Evolutionary conservation across 176 grass and related monocot genomes (phyloP).

Genomic region (Panicum miliaceum): DNA sequence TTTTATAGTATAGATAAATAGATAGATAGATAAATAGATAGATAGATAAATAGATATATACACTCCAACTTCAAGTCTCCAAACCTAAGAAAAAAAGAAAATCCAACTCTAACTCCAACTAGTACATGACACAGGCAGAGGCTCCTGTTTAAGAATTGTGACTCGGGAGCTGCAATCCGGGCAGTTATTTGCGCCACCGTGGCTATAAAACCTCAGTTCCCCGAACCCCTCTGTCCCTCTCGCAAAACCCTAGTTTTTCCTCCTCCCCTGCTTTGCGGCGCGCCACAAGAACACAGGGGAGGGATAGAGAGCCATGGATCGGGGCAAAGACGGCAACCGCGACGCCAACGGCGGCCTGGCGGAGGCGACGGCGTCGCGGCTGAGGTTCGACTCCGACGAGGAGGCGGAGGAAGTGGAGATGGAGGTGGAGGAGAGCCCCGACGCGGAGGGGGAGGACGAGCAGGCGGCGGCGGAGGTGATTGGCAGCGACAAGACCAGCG

Average conservation of each 20-base stretch:
- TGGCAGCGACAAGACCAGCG: slow-evolving; percentile 88
- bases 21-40: no score
- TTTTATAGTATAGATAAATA: no score
- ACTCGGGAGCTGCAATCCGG: not conserved
- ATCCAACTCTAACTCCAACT: not conserved
- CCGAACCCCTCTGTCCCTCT: not conserved
- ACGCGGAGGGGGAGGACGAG: slow-evolving; percentile 21
- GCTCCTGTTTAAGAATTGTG: not conserved
- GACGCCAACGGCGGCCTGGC: slow-evolving; percentile 54
- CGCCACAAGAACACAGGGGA: not conserved
- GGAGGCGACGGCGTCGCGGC: slow-evolving; percentile 59
- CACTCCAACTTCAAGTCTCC: no score
- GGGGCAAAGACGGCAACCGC: slow-evolving; percentile 35
- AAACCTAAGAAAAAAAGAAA: no score
- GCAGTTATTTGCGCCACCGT: slow-evolving; percentile 31
- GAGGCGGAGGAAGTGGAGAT: slow-evolving; percentile 30
- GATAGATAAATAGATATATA: no score
- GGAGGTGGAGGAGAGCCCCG: slow-evolving; percentile 49
- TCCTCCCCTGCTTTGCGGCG: slow-evolving; percentile 58
- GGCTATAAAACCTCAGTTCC: slow-evolving; percentile 35
- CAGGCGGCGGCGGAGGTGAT: slow-evolving; percentile 43
- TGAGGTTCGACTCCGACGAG: slow-evolving; percentile 48
- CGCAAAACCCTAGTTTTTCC: slow-evolving; percentile 54
- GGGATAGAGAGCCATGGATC: slow-evolving; percentile 29
- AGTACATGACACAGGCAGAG: not conserved